phyloP scores from a whole-genome alignment of 139 green algal genomes.

The Chlamydomonas asymmetrica region DNA sequence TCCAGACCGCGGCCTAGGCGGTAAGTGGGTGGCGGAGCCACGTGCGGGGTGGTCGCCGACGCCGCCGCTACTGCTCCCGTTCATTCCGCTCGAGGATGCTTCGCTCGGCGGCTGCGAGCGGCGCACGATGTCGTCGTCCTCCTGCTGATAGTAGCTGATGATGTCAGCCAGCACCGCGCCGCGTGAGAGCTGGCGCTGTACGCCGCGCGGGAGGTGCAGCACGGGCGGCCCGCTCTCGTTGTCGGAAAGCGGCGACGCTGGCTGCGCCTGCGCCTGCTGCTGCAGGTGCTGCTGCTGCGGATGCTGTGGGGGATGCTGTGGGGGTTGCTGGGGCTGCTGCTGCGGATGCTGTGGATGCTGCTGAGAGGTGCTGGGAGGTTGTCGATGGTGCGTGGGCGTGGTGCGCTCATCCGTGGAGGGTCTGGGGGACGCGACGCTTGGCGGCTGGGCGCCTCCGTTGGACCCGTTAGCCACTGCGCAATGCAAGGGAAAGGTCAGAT shows the following conservation, averaged over 20 bases:
- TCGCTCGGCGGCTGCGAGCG: background rate
- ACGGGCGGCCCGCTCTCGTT: constrained; percentile 8
- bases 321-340: background rate
- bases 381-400: no score
- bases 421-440: no score
- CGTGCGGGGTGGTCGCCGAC: background rate
- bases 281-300: background rate
- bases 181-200: constrained; percentile 31
- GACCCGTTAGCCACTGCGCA: no score
- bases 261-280: background rate
- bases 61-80: background rate
- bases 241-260: background rate
- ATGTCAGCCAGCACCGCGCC: constrained; percentile 34
- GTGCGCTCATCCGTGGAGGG: no score
- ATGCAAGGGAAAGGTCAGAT: no score
- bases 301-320: constrained; percentile 2
- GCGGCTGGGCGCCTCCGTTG: no score
- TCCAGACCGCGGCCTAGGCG: no score
- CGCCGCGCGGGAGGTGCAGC: constrained; percentile 24
- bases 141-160: constrained; percentile 19
- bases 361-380: background rate
- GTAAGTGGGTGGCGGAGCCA: no score
- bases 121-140: constrained; percentile 28
- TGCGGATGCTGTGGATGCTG: background rate
- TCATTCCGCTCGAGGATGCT: background rate